Evolutionary conservation across 768 basidiomycete species (phyloP), one percentile per base, ranked within the genome.

Genomic region (Macrolepiota albuminosa): DNA sequence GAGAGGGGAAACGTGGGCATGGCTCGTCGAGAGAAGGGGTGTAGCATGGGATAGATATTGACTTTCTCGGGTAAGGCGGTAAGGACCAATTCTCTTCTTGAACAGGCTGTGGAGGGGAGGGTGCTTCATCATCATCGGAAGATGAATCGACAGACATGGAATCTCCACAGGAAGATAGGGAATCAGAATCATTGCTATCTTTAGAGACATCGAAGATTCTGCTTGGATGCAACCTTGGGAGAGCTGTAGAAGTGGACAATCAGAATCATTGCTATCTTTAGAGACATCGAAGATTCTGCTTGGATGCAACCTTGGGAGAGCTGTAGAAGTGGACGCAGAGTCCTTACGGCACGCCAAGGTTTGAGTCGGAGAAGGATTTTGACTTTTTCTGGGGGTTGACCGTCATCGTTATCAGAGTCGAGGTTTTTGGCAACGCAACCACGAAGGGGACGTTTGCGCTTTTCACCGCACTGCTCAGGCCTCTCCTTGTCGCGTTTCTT

Each of bases 281-380:
- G 80, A 76, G 37, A 81, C 66, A 67, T 81, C 77, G 43, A 79
- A 78, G 54, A 64, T n/a, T 42, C 29, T 43, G 29, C 16, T 54
- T 31, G 61, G 53, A 63, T 63, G 48, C 63, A 68, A 58, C 56
- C 64, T 61, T 61, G 72, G 62, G 7, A 70, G 63, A 49, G 73
- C 64, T 1, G 74, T 63, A 3, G 72, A 67, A 48, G 67, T 61
- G 11, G 63, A 59, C 1, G n/a, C n/a, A 11, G 55, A 61, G 42
- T 39, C 51, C 31, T 71, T 66, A 4, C 72, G 57, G 59, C 46
- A 57, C 24, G 72, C 74, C 26, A 78, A 70, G 16, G 83, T 58
- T 82, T 83, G 46, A 90, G 81, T 40, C 86, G 81, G 31, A 90
- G 76, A 3, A 84, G 87, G 36, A 91, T 78, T 68, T 88, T 89